phyloP scores from a whole-genome alignment of 805 yeast genomes.

The Metschnikowia noctiluminum region DNA sequence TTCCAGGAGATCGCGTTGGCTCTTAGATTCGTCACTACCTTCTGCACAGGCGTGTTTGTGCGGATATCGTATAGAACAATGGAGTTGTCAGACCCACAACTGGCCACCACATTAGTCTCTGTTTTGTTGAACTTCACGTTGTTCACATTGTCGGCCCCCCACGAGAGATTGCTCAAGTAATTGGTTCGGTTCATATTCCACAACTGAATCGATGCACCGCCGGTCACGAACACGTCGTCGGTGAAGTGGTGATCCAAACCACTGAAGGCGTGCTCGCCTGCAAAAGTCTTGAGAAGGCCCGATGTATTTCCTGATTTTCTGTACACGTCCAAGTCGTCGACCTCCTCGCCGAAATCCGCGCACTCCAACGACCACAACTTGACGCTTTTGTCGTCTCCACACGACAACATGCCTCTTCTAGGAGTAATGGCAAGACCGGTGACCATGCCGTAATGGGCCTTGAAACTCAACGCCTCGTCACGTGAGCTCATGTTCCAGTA shows the following conservation, averaged over 20 bases:
- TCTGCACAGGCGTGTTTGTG: constrained; percentile 89
- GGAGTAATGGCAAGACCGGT: constrained; percentile 79
- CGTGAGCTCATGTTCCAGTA: constrained; percentile 88
- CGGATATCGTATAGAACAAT: constrained; percentile 87
- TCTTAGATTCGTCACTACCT: constrained; percentile 75
- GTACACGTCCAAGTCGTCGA: constrained; percentile 32
- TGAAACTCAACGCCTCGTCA: constrained; percentile 69
- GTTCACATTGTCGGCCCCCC: constrained; percentile 95
- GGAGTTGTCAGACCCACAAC: constrained; percentile 83
- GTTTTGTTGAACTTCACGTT: constrained; percentile 85
- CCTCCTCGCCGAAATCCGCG: constrained; percentile 45
- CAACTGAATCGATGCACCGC: constrained; percentile 84
- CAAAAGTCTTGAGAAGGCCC: constrained; percentile 73
- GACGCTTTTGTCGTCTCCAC: constrained; percentile 87
- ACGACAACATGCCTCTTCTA: constrained; percentile 57
- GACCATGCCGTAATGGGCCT: constrained; percentile 89
- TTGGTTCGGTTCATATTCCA: constrained; percentile 86
- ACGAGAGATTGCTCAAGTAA: constrained; percentile 72
- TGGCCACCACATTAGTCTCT: constrained; percentile 84
- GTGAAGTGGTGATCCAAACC: constrained; percentile 83
- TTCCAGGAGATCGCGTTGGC: constrained; percentile 91
- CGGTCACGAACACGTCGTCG: constrained; percentile 79
- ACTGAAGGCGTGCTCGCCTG: constrained; percentile 81
- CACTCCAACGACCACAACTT: constrained; percentile 81
- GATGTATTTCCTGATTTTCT: constrained; percentile 23